Evolutionary conservation across 2,329 filamentous ascomycete species (phyloP).

Genomic region (Penicillium decumbens): DNA sequence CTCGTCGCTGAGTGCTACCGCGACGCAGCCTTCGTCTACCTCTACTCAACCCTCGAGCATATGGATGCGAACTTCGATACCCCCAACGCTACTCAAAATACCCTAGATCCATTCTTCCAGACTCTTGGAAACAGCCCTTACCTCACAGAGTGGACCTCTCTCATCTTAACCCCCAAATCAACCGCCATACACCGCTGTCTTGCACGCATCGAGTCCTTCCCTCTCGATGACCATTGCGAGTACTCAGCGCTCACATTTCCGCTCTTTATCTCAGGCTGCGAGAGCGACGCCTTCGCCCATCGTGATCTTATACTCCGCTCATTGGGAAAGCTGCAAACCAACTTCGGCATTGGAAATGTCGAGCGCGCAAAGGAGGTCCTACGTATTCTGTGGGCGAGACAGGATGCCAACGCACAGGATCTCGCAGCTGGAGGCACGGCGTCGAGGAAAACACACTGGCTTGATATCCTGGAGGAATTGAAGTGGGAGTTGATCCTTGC

Average conservation of each 20-base stretch:
- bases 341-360: conserved; percentile 37
- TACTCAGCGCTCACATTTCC: conserved; percentile 39
- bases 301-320: conserved; percentile 25
- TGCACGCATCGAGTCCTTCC: conserved; percentile 21
- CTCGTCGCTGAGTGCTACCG: conserved; percentile 38
- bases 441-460: conserved; percentile 26
- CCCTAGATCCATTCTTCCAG: not conserved
- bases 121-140: not conserved
- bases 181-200: conserved; percentile 29
- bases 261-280: conserved; percentile 36
- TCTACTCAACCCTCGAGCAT: conserved; percentile 34
- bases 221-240: conserved; percentile 34
- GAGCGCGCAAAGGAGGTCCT: conserved; percentile 31
- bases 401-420: conserved; percentile 8
- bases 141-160: conserved; percentile 7
- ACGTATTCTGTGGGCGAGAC: conserved; percentile 25
- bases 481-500: conserved; percentile 34
- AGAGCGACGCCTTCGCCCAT: conserved; percentile 22
- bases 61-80: conserved; percentile 15
- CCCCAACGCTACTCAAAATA: not conserved
- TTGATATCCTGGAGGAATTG: conserved; percentile 31
- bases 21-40: conserved; percentile 35
- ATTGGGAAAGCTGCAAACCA: conserved; percentile 28
- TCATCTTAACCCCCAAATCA: conserved; percentile 28
- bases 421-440: not conserved